These are phyloP conservation scores for Boletus vinaceobasis DNA, from an alignment of 768 basidiomycete genomes.

Conservation along the genomic window DNA sequence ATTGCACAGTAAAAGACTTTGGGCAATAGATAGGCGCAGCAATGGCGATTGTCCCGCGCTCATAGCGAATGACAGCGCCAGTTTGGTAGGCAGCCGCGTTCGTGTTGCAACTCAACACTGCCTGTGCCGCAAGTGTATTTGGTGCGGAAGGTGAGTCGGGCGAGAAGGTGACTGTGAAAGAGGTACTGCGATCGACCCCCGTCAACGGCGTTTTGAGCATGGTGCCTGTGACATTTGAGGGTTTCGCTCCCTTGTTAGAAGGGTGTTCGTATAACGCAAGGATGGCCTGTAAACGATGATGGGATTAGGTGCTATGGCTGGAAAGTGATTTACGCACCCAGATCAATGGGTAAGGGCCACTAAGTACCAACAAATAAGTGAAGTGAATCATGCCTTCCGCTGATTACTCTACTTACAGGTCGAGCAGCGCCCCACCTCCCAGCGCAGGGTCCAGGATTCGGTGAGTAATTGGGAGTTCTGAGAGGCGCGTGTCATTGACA, in stretches of 20 bases:
- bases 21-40: conserved; percentile 65
- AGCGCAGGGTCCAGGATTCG: conserved; percentile 76
- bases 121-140: conserved; percentile 59
- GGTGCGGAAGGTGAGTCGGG: conserved; percentile 36
- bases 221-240: conserved; percentile 57
- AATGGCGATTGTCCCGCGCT: conserved; percentile 66
- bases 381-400: neutral
- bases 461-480: conserved; percentile 66
- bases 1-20: conserved; percentile 61
- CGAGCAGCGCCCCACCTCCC: conserved; percentile 81
- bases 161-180: conserved; percentile 69
- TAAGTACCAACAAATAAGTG: conserved; percentile 26
- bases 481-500: neutral
- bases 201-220: conserved; percentile 79
- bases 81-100: conserved; percentile 45
- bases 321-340: conserved; percentile 48
- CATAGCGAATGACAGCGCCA: conserved; percentile 69
- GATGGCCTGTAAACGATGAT: conserved; percentile 54
- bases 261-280: conserved; percentile 77
- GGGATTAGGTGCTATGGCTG: conserved; percentile 1
- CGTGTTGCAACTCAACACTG: conserved; percentile 68
- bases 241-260: conserved; percentile 56
- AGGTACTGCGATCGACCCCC: conserved; percentile 74
- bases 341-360: conserved; percentile 78
- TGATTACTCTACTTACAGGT: conserved; percentile 53